A percentile compares a stretch with the other conserved stretches of the same genome.
Conservation (phyloP, 257 asterid genomes). For the Solanum sejunctum region DNA sequence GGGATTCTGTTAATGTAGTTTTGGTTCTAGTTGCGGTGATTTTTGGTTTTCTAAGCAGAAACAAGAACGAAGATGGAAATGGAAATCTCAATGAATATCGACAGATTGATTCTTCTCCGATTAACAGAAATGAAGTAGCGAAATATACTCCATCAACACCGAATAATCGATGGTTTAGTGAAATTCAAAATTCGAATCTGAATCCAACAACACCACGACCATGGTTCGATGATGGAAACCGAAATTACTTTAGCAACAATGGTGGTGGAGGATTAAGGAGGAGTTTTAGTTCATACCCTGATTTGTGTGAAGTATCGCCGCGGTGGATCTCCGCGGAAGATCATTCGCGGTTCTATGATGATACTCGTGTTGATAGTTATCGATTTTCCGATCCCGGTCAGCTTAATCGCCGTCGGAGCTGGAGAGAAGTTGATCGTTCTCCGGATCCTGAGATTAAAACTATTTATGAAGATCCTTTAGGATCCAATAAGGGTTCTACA, state of each 20-base stretch:
- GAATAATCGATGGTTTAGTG: neutral
- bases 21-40: conserved; percentile 65
- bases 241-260: conserved; percentile 6
- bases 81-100: conserved; percentile 22
- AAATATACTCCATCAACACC: conserved; percentile 3
- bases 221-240: conserved; percentile 18
- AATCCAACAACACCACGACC: conserved; percentile 28
- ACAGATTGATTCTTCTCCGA: conserved; percentile 14
- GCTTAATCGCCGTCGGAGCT: conserved; percentile 53
- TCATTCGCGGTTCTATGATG: conserved; percentile 41
- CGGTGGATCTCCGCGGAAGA: conserved; percentile 27
- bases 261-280: conserved; percentile 20
- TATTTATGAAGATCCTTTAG: conserved; percentile 22
- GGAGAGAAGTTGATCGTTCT: conserved; percentile 27
- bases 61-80: conserved; percentile 31
- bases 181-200: neutral
- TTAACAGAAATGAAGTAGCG: conserved; percentile 8
- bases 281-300: conserved; percentile 71
- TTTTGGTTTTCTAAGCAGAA: conserved; percentile 71
- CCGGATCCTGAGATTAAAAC: conserved; percentile 9
- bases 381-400: conserved; percentile 23
- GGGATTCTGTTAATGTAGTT: conserved; percentile 71
- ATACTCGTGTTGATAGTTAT: conserved; percentile 26
- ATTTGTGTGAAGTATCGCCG: conserved; percentile 49
- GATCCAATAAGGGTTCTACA: neutral